Evolutionary conservation across 805 yeast genomes (phyloP).

Genomic region (Yamadazyma insecticola): DNA sequence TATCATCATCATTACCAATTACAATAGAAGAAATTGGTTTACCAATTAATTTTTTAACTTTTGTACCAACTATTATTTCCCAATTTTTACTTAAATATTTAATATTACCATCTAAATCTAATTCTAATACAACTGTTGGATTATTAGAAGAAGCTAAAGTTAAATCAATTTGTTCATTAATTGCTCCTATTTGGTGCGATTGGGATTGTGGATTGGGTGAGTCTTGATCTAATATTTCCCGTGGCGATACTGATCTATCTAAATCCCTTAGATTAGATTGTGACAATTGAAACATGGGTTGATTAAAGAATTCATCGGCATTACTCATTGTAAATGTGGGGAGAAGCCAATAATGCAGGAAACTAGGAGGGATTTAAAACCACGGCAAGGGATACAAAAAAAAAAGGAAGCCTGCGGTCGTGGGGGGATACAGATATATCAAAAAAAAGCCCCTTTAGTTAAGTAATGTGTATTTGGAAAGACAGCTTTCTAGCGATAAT

Average conservation of each 20-base stretch:
- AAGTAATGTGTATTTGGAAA: no score
- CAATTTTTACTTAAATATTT: conserved; percentile 71
- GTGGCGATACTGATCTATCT: conserved; percentile 32
- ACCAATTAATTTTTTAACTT: conserved; percentile 46
- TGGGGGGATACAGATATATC: no score
- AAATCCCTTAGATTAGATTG: conserved; percentile 14
- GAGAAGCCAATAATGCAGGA: no score
- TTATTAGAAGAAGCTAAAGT: conserved; percentile 61
- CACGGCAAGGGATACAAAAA: no score
- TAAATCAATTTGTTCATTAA: conserved; percentile 51
- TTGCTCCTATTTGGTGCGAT: no score
- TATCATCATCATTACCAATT: conserved; percentile 59
- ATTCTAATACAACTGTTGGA: conserved; percentile 77
- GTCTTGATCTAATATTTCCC: conserved; percentile 17
- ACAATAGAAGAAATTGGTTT: conserved; percentile 61
- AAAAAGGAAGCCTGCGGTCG: no score
- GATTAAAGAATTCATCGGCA: conserved; percentile 11
- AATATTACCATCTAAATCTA: conserved; percentile 77
- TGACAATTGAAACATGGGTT: conserved; percentile 13
- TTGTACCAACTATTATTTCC: conserved; percentile 73
- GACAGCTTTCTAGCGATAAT: no score
- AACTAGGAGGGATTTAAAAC: no score
- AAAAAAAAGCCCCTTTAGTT: no score
- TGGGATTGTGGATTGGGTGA: not conserved
- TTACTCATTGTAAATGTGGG: conserved; percentile 6